Evolutionary conservation across 495 filamentous ascomycete genomes (phyloP).

Genomic region (Cairneyella variabilis): DNA sequence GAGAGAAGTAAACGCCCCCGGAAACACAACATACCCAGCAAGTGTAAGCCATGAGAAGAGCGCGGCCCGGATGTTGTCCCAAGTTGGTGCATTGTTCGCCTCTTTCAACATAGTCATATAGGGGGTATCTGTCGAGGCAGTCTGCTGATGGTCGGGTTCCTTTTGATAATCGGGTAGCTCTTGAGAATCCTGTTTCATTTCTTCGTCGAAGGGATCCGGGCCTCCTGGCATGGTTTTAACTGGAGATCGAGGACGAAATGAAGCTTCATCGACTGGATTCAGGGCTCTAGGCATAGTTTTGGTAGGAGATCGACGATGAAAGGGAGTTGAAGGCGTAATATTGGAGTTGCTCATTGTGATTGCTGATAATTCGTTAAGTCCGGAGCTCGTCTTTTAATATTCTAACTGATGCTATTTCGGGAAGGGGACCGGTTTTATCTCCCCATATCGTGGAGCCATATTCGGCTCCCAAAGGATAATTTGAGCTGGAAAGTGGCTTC

Average conservation of each 20-base stretch:
- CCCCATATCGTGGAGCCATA: not conserved
- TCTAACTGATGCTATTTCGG: conserved; percentile 2
- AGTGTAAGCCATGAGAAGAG: conserved; percentile 10
- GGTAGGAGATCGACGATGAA: not conserved
- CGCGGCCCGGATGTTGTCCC: conserved; percentile 32
- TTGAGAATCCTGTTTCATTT: not conserved
- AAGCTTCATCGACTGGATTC: not conserved
- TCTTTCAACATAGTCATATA: conserved; percentile 8
- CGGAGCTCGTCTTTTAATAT: not conserved
- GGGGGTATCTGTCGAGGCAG: not conserved
- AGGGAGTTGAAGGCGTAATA: not conserved
- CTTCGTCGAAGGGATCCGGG: not conserved
- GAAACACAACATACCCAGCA: conserved; percentile 10
- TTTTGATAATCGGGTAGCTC: not conserved
- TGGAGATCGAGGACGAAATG: not conserved
- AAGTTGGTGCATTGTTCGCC: conserved; percentile 8
- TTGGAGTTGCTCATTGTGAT: not conserved
- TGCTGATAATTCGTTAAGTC: conserved; percentile 2
- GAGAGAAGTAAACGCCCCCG: conserved; percentile 7
- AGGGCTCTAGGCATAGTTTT: not conserved
- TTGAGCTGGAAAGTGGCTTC: not conserved
- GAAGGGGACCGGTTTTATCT: not conserved
- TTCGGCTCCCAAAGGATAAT: not conserved
- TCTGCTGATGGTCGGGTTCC: not conserved
- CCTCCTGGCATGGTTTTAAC: not conserved